These are phyloP conservation scores for Salix brachista DNA, from an alignment of 345 rosid genomes.

Conservation along the genomic window DNA sequence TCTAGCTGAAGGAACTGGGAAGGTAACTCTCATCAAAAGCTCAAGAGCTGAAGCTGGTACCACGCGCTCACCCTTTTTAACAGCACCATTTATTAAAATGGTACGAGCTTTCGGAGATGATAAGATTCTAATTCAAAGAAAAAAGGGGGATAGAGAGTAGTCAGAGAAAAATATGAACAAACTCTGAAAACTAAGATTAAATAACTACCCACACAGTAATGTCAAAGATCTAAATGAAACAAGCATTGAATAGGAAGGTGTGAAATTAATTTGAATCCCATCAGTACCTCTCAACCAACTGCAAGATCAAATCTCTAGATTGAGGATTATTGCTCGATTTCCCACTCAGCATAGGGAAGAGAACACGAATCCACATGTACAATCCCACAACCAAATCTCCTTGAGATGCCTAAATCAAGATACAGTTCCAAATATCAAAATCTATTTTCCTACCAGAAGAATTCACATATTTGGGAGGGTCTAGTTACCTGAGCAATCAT, in stretches of 20 bases:
- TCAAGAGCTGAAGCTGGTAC: slow-evolving; percentile 15
- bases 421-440: neutral
- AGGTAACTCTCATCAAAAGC: slow-evolving; percentile 7
- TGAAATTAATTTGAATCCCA: neutral
- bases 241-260: neutral
- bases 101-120: slow-evolving; percentile 8
- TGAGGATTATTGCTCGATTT: slow-evolving; percentile 6
- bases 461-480: neutral
- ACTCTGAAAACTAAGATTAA: neutral
- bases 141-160: neutral
- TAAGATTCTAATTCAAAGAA: neutral
- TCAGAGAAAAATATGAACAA: neutral
- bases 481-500: slow-evolving; percentile 13
- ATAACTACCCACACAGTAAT: neutral
- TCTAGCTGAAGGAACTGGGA: slow-evolving; percentile 8
- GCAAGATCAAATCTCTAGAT: slow-evolving; percentile 8
- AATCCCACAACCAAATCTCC: slow-evolving; percentile 17
- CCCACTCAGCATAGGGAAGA: slow-evolving; percentile 11
- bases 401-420: slow-evolving; percentile 1
- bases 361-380: slow-evolving; percentile 7
- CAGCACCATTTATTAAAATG: slow-evolving; percentile 7
- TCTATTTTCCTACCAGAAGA: neutral
- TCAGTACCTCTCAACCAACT: slow-evolving; percentile 10
- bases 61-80: slow-evolving; percentile 6
- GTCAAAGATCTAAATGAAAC: neutral